Conservation (phyloP, 1,284 basidiomycete genomes). For the Trichosporon inkin region DNA sequence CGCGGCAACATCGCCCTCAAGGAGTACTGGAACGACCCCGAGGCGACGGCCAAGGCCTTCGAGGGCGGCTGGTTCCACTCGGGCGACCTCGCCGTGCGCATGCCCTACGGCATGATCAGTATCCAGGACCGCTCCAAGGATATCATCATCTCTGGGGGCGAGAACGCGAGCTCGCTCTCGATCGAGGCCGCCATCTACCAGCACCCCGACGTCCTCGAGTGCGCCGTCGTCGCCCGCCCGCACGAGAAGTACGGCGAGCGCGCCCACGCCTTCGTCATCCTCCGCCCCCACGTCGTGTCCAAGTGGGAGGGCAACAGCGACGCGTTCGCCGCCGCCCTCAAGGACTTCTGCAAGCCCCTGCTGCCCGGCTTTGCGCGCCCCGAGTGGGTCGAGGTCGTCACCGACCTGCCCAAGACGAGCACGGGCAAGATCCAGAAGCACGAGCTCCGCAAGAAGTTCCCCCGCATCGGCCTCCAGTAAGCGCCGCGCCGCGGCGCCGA, state of each 20-base stretch:
- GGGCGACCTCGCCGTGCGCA: slow-evolving; percentile 76
- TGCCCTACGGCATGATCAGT: slow-evolving; percentile 72
- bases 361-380: slow-evolving; percentile 24
- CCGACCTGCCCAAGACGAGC: slow-evolving; percentile 73
- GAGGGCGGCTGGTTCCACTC: slow-evolving; percentile 76
- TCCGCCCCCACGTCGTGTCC: slow-evolving; percentile 38
- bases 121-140: slow-evolving; percentile 56
- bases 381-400: slow-evolving; percentile 23
- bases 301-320: slow-evolving; percentile 12
- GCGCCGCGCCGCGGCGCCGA: no score
- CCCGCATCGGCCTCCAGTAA: slow-evolving; percentile 21
- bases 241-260: slow-evolving; percentile 68
- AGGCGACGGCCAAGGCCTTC: slow-evolving; percentile 65
- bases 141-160: slow-evolving; percentile 81
- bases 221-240: slow-evolving; percentile 69
- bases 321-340: slow-evolving; percentile 18
- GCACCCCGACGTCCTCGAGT: slow-evolving; percentile 64
- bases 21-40: slow-evolving; percentile 70
- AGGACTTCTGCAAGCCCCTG: slow-evolving; percentile 16
- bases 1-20: slow-evolving; percentile 40
- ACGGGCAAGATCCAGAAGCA: slow-evolving; percentile 87
- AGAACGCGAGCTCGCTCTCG: slow-evolving; percentile 80
- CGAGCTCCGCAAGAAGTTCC: slow-evolving; percentile 51
- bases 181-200: slow-evolving; percentile 72
- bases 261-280: slow-evolving; percentile 70